A percentile compares a stretch with the other conserved stretches of the same genome.
These are phyloP conservation scores for Rosellinia necatrix DNA, from an alignment of 2,329 filamentous ascomycete genomes.

Conservation along the genomic window DNA sequence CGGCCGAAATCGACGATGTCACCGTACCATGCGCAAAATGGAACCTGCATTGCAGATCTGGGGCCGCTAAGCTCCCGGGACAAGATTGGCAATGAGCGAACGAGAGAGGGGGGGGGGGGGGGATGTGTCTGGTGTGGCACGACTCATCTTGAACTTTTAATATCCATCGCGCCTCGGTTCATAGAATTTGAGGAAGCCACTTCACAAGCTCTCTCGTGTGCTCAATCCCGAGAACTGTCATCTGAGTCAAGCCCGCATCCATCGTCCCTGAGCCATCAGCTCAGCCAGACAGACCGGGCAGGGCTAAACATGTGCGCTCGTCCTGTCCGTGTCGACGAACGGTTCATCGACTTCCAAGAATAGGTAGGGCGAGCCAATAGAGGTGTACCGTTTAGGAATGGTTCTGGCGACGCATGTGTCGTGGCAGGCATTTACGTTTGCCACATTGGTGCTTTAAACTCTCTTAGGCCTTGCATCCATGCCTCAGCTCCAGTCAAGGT, in stretches of 20 bases:
- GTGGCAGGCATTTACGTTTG: background rate
- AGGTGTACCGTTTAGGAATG: background rate
- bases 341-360: background rate
- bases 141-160: background rate
- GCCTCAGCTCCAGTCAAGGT: slow-evolving; percentile 4
- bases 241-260: background rate
- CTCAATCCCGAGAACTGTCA: background rate
- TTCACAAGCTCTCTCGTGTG: background rate
- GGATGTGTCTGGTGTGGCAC: too few relatives aligned
- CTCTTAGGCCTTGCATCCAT: too few relatives aligned
- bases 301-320: slow-evolving; percentile 2
- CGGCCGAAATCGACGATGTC: slow-evolving; percentile 7
- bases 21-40: slow-evolving; percentile 11
- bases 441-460: too few relatives aligned
- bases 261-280: background rate
- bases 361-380: background rate
- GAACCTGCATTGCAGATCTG: slow-evolving; percentile 17
- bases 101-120: too few relatives aligned
- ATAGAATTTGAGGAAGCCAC: too few relatives aligned
- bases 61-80: slow-evolving; percentile 1
- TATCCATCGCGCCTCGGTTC: background rate
- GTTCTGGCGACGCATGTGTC: background rate
- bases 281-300: background rate
- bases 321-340: background rate
- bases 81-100: background rate